A percentile compares a stretch with the other conserved stretches of the same genome.
Conservation (phyloP, 371 early-diverging fungal species). For the Mycotypha africana region DNA sequence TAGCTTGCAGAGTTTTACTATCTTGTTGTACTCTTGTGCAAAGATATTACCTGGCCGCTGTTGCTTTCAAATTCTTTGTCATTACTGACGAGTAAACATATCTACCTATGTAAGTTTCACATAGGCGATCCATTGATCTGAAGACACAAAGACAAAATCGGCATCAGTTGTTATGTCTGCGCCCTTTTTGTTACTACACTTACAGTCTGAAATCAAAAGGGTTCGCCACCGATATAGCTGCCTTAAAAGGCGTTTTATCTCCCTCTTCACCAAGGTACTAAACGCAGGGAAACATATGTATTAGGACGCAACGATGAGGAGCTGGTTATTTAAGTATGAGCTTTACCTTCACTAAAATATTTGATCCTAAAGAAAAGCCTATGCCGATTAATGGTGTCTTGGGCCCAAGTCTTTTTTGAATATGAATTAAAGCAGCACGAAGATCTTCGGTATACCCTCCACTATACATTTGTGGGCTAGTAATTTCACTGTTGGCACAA, state of each 20-base stretch:
- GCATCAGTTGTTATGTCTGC: neutral
- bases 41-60: constrained; percentile 43
- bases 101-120: constrained; percentile 36
- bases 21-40: neutral
- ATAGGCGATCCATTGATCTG: constrained; percentile 21
- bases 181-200: constrained; percentile 3
- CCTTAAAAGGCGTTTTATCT: constrained; percentile 67
- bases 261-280: constrained; percentile 87
- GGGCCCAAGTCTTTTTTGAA: constrained; percentile 48
- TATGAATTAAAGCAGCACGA: constrained; percentile 51
- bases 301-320: too few relatives aligned
- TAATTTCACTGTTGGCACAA: constrained; percentile 72
- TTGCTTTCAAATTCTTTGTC: constrained; percentile 62
- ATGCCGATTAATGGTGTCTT: constrained; percentile 67
- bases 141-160: neutral
- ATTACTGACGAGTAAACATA: constrained; percentile 64
- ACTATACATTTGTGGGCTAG: constrained; percentile 74
- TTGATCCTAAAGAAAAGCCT: constrained; percentile 90
- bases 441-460: constrained; percentile 86
- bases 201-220: constrained; percentile 75
- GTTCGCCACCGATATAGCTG: constrained; percentile 77
- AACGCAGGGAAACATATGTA: too few relatives aligned
- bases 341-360: constrained; percentile 78
- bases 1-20: too few relatives aligned
- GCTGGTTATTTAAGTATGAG: too few relatives aligned